Base-by-base conservation (phyloP, 2,329 filamentous ascomycete genomes). In the Biscogniauxia mediterranea region DNA sequence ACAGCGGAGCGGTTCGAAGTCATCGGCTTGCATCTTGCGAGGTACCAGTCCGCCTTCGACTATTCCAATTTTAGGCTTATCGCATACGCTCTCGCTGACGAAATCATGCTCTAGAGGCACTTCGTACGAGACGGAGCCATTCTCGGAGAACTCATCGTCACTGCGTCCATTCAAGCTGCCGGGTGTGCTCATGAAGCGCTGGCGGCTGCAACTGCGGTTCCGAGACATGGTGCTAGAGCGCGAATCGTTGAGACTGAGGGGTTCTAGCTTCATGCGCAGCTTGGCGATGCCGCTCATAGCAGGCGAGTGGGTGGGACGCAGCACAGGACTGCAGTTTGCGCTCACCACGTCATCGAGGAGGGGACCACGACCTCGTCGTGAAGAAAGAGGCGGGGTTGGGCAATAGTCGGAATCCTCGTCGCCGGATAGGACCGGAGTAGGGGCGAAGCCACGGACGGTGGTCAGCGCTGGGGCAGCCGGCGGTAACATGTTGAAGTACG, bases 1-100 rank as follows among this genome's bases (percentile, higher is more conserved):
- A 75, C 94, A 98, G 55, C 92, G 91, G 56, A 99, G 80, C 11
- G 91, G 87, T 71, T 96, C 90, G 74, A 99, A 99, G 74, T 99
- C 95, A 11, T 89, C 86, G 1, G 93, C 89, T 8, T 89, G 90
- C 90, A 98, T 97, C 80, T 99, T 98, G 66, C 91, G 74, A 70
- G 81, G 72, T 68, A 83, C 76, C 59, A 86, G 75, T 17, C 83
- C 82, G 25, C 84, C 84, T 68, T 87, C 85, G 52, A 78, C 78
- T 58, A 74, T 74, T 46, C 76, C 73, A 56, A 61, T 65, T 58
- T 60, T 69, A 26, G 64, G 66, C 56, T 77, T 78, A 57, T 80
- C 79, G 21, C 78, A 77, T 46, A 85, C 78, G 67, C 81, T 85
- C 70, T 86, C 84, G 74, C 91, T 95, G 62, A 92, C 83, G 69